Base-by-base conservation (phyloP, 78 protist species). In the Corallochytrium limacisporum region DNA sequence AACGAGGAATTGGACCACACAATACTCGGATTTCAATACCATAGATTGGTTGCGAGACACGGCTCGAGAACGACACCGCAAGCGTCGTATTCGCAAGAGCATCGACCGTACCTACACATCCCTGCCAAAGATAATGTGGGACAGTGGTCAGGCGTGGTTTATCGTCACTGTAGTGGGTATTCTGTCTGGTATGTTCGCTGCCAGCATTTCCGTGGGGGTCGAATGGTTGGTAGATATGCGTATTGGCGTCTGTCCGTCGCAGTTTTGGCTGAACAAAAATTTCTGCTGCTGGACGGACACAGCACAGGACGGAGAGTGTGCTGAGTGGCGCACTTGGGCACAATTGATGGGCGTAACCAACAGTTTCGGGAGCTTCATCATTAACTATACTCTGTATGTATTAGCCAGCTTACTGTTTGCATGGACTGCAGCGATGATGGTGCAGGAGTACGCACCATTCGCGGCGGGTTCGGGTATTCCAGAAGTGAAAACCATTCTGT, bases 391-490 rank as follows among this genome's bases (percentile, higher is more conserved):
- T n/a, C 4, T 5, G 26, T 49, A 32, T 16, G 3, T 47, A 13
- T 18, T 2, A 5, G 3, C 7, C 18, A 9, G n/a, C 18, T 43
- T 54, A 32, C 10, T 7, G 29, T 42, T 56, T 36, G 77, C 77
- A 26, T 0, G 46, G 1, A 24, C 38, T 15, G 35, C 51, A 22
- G 74, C 61, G 26, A 1, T 42, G 4, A 0, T 38, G 7, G 84
- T 78, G 24, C 22, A 7, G 3, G 12, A 0, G 4, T 37, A 40
- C n/a, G 60, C 56, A 1, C 77, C 77, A 8, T 63, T 48, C 35
- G 65, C 80, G 18, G 53, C 62, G 15, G 86, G 86, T 16, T 33
- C 59, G 28, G 86, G 86, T 28, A 56, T 81, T 26, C 81, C 86
- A 1, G 81, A 81, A 59, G 46, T 62, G 39, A 81, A 81, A 56